Base-by-base conservation (phyloP, 352 stramenopile genomes). In the Globisporangium rhizosaccharum region DNA sequence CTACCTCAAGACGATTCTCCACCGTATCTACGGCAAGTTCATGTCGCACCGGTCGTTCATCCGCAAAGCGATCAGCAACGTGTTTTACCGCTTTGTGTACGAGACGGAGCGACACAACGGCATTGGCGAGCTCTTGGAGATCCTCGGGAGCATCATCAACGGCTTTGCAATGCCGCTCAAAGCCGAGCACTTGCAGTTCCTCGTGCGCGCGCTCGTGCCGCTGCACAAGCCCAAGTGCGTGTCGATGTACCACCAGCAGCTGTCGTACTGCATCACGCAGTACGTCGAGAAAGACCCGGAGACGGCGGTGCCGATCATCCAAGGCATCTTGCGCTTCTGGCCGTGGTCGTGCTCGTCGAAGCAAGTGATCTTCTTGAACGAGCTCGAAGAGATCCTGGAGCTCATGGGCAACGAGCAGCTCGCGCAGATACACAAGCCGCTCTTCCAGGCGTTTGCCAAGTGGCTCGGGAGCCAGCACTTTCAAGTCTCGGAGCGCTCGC, bases 21-120 rank as follows among this genome's bases (percentile, higher is more conserved):
- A 99, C 67, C 90, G 97, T 47, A 99, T 99, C 49, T 99, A 99
- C 72, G 96, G 96, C 71, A 99, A 99, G 71, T 99, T 99, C 69
- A 99, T 99, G 92, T 96, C 88, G 50, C 95, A 99, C 61, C 89
- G 97, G 49, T 97, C 94, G 11, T 99, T 99, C 70, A 99, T 99
- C 65, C 92, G 97, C 41, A 94, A 97, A 62, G 90, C 94, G 47
- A 98, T 99, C 61, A 97, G 91, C 48, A 98, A 99, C 65, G 91
- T 98, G 8, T 99, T 99, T 69, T 99, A 98, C 70, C 80, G 92
- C 30, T 99, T 99, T 67, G 89, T 99, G 33, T 99, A 99, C 67
- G 97, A 99, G 76, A 99, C 96, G 36, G 94, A 98, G 73, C 83
- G 87, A 44, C 70, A 87, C 52, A 94, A 97, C 52, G 92, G 97